Conservation (phyloP, 306 rosid genomes). For the Inga leiocalycina region DNA sequence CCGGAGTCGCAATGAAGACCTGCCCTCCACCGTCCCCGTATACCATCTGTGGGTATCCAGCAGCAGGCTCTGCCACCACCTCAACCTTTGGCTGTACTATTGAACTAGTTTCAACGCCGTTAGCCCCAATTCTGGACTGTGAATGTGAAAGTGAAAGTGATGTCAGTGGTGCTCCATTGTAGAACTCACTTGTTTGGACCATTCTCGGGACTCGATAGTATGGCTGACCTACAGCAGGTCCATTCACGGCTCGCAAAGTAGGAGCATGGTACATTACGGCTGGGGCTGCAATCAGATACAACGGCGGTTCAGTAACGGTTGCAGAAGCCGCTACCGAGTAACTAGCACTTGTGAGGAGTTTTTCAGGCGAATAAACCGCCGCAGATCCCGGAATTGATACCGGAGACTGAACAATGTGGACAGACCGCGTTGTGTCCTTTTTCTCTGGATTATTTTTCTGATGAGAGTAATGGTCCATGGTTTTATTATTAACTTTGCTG, state of each 20-base stretch:
- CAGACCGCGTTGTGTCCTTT: not conserved
- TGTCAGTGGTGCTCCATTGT: conserved; percentile 35
- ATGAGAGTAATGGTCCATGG: conserved; percentile 32
- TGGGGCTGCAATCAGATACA: conserved; percentile 50
- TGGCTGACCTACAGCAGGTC: conserved; percentile 43
- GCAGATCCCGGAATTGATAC: conserved; percentile 27
- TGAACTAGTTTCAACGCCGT: conserved; percentile 29
- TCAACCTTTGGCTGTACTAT: conserved; percentile 34
- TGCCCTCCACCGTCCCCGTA: conserved; percentile 52
- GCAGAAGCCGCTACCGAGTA: conserved; percentile 35
- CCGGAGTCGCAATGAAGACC: conserved; percentile 47
- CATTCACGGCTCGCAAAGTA: conserved; percentile 34
- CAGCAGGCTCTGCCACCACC: conserved; percentile 40
- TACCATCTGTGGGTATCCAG: conserved; percentile 51
- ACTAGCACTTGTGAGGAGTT: conserved; percentile 46
- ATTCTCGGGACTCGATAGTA: conserved; percentile 59
- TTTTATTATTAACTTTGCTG: conserved; percentile 28
- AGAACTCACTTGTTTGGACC: conserved; percentile 40
- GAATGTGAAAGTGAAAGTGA: conserved; percentile 23
- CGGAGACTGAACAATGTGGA: not conserved
- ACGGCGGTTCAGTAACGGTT: conserved; percentile 45
- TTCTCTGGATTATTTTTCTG: conserved; percentile 38
- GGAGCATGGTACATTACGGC: conserved; percentile 50
- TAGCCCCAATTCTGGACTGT: conserved; percentile 35
- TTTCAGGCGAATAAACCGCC: conserved; percentile 28